These are phyloP conservation scores for Hortiboletus flavorubellus DNA, from an alignment of 768 basidiomycete species.

Conservation along the genomic window DNA sequence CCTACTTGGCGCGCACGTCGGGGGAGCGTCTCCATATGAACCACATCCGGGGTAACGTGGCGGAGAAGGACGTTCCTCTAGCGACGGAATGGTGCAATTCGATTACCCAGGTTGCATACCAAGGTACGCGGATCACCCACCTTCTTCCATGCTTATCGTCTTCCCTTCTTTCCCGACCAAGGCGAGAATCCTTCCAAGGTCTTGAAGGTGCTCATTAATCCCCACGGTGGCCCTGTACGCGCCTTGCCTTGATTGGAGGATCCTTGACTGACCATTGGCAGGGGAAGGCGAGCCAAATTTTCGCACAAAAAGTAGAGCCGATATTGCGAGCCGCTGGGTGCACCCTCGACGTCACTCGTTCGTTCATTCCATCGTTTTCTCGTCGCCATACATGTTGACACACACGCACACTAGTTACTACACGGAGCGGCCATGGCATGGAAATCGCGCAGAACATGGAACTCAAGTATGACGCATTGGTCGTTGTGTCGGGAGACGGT, in stretches of 20 bases:
- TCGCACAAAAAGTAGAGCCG: slow-evolving; percentile 60
- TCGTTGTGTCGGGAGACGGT: slow-evolving; percentile 81
- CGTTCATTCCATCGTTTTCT: slow-evolving; percentile 22
- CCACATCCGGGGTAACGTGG: slow-evolving; percentile 41
- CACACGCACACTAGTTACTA: slow-evolving; percentile 48
- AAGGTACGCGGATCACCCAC: slow-evolving; percentile 36
- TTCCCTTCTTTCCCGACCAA: slow-evolving; percentile 12
- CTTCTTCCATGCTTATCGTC: not conserved
- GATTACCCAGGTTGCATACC: slow-evolving; percentile 58
- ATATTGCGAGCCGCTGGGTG: slow-evolving; percentile 68
- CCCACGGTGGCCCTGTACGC: slow-evolving; percentile 72
- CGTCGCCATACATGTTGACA: not conserved
- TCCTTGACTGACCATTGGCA: slow-evolving; percentile 27
- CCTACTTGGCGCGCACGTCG: slow-evolving; percentile 48
- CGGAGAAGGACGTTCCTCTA: slow-evolving; percentile 31
- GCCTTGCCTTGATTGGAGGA: not conserved
- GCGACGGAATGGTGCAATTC: slow-evolving; percentile 51
- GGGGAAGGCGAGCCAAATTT: slow-evolving; percentile 60
- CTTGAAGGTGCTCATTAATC: slow-evolving; percentile 75
- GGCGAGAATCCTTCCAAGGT: slow-evolving; percentile 54
- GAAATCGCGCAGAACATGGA: slow-evolving; percentile 57
- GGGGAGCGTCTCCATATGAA: slow-evolving; percentile 37
- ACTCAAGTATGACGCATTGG: slow-evolving; percentile 66
- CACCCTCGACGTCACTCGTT: slow-evolving; percentile 58
- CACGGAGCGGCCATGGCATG: slow-evolving; percentile 57